Evolutionary conservation across 352 stramenopile species (phyloP).

Genomic region (Peronosclerospora sorghi): DNA sequence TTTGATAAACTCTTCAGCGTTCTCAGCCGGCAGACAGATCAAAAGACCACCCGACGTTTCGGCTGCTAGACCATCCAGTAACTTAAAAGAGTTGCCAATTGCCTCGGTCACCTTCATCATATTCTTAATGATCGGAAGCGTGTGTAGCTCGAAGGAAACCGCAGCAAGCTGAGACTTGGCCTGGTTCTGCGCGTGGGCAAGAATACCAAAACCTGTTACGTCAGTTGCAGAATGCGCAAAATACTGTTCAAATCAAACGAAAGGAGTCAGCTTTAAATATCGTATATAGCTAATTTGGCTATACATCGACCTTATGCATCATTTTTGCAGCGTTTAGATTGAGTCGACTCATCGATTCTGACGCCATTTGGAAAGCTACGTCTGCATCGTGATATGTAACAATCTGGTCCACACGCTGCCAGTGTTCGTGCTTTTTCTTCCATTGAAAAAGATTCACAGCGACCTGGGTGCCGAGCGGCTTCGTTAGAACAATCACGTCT

Average conservation of each 20-base stretch:
- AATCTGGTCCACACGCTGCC: conserved; percentile 60
- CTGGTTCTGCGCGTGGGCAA: conserved; percentile 90
- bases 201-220: conserved; percentile 92
- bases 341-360: conserved; percentile 88
- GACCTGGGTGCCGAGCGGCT: conserved; percentile 90
- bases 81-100: conserved; percentile 87
- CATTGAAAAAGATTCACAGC: conserved; percentile 91
- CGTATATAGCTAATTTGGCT: neutral
- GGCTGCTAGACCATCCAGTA: conserved; percentile 86
- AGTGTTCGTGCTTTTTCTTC: conserved; percentile 74
- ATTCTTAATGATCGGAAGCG: conserved; percentile 87
- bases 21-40: conserved; percentile 78
- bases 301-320: conserved; percentile 70
- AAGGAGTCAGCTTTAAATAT: neutral
- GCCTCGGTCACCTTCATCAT: conserved; percentile 83
- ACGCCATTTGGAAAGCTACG: conserved; percentile 85
- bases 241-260: conserved; percentile 35
- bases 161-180: conserved; percentile 82
- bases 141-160: conserved; percentile 90
- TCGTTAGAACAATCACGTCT: conserved; percentile 90
- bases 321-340: conserved; percentile 87
- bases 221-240: conserved; percentile 89
- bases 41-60: conserved; percentile 92
- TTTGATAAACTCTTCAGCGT: conserved; percentile 78
- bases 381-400: conserved; percentile 62